Evolutionary conservation across 768 basidiomycete genomes (phyloP).

Genomic region (Galerina marginata): DNA sequence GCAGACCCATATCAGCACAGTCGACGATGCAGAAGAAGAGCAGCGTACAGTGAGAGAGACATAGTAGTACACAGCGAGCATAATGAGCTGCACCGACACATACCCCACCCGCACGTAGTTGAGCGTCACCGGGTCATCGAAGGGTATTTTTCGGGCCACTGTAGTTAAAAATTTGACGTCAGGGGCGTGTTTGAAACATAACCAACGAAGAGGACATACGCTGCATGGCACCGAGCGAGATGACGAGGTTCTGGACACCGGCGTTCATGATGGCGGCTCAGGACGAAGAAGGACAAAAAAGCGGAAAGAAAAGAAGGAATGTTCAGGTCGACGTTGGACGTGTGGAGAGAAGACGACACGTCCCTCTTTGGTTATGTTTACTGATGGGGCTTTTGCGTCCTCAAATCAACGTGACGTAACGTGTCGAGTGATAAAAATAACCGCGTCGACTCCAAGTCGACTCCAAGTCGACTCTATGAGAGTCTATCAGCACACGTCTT

Average conservation of each 20-base stretch:
- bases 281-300: neutral
- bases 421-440: too few relatives aligned
- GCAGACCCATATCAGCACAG: constrained; percentile 6
- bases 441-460: too few relatives aligned
- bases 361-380: constrained; percentile 5
- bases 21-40: too few relatives aligned
- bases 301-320: neutral
- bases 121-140: constrained; percentile 86
- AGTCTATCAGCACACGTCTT: too few relatives aligned
- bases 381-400: neutral
- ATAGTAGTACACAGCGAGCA: constrained; percentile 81
- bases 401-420: too few relatives aligned
- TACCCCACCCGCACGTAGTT: constrained; percentile 87
- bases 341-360: constrained; percentile 2
- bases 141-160: constrained; percentile 92
- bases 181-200: constrained; percentile 1
- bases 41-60: constrained; percentile 69
- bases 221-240: constrained; percentile 96
- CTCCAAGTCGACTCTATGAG: too few relatives aligned
- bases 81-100: constrained; percentile 71
- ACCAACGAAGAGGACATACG: constrained; percentile 41
- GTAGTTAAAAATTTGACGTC: constrained; percentile 2
- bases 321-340: neutral
- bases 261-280: constrained; percentile 61
- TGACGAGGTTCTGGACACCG: constrained; percentile 79